phyloP scores from a whole-genome alignment of 208 protist species.

The Trichomonas tenax region DNA sequence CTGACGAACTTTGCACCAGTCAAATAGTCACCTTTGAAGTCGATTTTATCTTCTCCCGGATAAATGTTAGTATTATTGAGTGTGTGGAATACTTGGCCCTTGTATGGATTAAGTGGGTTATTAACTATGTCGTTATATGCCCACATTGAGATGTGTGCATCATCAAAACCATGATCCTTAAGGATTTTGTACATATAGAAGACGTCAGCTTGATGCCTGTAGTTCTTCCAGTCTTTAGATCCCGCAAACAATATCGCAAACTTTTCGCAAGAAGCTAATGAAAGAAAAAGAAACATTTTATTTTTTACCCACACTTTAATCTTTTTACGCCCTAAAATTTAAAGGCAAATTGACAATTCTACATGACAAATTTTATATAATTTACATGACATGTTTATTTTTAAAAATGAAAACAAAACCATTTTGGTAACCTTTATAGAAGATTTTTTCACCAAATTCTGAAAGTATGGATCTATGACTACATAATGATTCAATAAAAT shows the following conservation, averaged over 20 bases:
- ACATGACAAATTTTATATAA: too few species aligned
- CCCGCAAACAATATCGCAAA: neutral
- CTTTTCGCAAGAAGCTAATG: neutral
- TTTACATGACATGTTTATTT: too few species aligned
- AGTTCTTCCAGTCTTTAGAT: neutral
- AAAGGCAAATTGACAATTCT: too few species aligned
- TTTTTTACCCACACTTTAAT: too few species aligned
- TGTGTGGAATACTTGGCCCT: neutral
- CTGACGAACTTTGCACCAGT: neutral
- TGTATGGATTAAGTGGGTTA: neutral
- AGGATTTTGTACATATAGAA: neutral
- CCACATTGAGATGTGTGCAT: neutral
- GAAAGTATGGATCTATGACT: too few species aligned
- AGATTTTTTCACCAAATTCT: too few species aligned
- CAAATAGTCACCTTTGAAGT: neutral
- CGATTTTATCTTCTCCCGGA: neutral
- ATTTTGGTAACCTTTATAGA: too few species aligned
- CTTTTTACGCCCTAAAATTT: too few species aligned
- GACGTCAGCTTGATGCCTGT: neutral
- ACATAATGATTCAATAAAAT: too few species aligned
- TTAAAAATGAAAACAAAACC: too few species aligned
- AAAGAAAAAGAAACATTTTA: neutral
- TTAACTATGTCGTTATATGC: neutral
- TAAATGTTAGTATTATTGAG: neutral
- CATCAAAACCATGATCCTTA: neutral